Percentiles rank a stretch among this genome's conserved stretches.
Evolutionary conservation across 768 basidiomycete genomes (phyloP).

Genomic region (Termitomyces sp.): DNA sequence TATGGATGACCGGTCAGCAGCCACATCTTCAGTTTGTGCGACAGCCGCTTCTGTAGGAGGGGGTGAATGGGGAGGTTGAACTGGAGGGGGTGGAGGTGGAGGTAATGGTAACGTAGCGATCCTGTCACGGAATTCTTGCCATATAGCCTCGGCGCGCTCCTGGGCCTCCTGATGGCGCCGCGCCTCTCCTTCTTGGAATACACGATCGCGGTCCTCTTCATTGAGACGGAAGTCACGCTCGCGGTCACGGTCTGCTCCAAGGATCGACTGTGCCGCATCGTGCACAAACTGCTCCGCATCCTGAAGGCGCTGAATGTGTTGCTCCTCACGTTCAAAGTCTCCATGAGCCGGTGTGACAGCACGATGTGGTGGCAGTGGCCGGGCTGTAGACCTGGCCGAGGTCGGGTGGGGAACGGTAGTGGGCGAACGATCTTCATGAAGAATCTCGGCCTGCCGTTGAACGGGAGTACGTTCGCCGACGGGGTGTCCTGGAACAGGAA

Average conservation of each 20-base stretch:
- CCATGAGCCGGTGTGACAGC: slow-evolving; percentile 29
- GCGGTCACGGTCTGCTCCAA: slow-evolving; percentile 57
- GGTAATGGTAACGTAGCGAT: slow-evolving; percentile 31
- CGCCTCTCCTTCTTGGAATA: slow-evolving; percentile 55
- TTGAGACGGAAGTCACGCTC: slow-evolving; percentile 58
- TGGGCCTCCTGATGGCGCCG: slow-evolving; percentile 52
- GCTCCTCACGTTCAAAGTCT: slow-evolving; percentile 42
- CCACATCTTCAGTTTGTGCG: slow-evolving; percentile 13
- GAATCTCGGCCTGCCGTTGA: neutral
- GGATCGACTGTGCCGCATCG: slow-evolving; percentile 40
- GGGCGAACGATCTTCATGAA: neutral
- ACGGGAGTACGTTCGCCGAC: neutral
- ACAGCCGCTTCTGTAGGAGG: slow-evolving; percentile 2
- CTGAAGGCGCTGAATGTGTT: slow-evolving; percentile 49
- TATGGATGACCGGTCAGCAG: slow-evolving; percentile 32
- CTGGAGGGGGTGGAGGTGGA: slow-evolving; percentile 13
- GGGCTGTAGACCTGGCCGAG: slow-evolving; percentile 3
- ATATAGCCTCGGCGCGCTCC: slow-evolving; percentile 43
- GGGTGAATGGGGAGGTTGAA: neutral
- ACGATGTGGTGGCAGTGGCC: slow-evolving; percentile 18
- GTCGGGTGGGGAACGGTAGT: neutral
- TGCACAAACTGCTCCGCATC: slow-evolving; percentile 42
- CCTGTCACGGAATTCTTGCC: slow-evolving; percentile 32
- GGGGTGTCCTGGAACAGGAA: slow-evolving; percentile 7
- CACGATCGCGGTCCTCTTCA: slow-evolving; percentile 58